These are phyloP conservation scores for Syncephalastrum racemosum DNA, from an alignment of 371 early-diverging fungal genomes.

Conservation along the genomic window DNA sequence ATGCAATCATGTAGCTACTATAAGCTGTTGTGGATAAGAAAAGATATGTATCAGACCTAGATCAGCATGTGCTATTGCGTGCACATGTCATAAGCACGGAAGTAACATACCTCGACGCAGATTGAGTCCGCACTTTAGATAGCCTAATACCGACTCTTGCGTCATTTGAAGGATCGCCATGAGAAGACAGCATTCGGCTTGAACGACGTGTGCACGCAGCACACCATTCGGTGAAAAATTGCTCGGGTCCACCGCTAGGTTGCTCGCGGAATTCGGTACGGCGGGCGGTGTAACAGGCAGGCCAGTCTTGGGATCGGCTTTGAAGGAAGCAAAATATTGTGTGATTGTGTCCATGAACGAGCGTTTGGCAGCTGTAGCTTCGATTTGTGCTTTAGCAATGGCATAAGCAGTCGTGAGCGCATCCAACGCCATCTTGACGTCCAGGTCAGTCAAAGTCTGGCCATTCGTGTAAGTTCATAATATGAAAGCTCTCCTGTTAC, in stretches of 20 bases:
- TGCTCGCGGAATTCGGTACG: slow-evolving; percentile 4
- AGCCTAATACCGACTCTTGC: slow-evolving; percentile 49
- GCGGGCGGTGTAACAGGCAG: slow-evolving; percentile 21
- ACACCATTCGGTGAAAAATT: slow-evolving; percentile 48
- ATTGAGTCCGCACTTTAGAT: slow-evolving; percentile 52
- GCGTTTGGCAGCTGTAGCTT: slow-evolving; percentile 36
- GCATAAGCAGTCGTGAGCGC: slow-evolving; percentile 33
- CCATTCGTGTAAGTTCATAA: background rate
- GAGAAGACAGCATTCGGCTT: slow-evolving; percentile 52
- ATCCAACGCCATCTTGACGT: slow-evolving; percentile 45
- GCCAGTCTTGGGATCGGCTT: slow-evolving; percentile 14
- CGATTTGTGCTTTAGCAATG: slow-evolving; percentile 48
- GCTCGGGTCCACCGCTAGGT: slow-evolving; percentile 3
- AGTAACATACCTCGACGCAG: slow-evolving; percentile 45
- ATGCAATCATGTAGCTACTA: slow-evolving; percentile 27
- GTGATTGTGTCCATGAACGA: slow-evolving; percentile 18
- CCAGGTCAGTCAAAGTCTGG: slow-evolving; percentile 51
- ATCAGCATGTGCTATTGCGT: background rate
- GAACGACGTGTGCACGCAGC: slow-evolving; percentile 50
- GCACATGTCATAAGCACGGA: background rate
- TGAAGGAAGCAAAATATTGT: slow-evolving; percentile 19
- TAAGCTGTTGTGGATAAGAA: slow-evolving; percentile 20
- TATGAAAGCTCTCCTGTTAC: background rate
- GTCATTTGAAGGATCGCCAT: slow-evolving; percentile 48
- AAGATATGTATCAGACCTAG: background rate